Base-by-base conservation (phyloP, 257 asterid genomes). In the Solanum virginianum region DNA sequence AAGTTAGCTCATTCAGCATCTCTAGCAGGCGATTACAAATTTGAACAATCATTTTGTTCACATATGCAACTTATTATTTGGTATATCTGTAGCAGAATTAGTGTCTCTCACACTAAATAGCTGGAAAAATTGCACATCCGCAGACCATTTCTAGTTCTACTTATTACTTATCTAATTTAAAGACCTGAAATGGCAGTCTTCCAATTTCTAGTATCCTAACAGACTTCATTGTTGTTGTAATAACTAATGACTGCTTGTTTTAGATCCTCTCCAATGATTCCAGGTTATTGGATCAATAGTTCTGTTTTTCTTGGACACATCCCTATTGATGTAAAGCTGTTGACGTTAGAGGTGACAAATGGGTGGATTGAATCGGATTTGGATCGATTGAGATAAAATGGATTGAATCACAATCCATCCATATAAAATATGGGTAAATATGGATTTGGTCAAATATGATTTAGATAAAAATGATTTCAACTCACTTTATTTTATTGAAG, bases 1-100 rank as follows among this genome's bases (percentile, higher is more conserved):
- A 92, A 89, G 97, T 96, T 70, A 96, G 98, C 94, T 96, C 99
- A 80, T 94, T 95, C 93, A 96, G 99, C 92, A 94, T 96, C 80
- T 94, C 99, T 41, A 94, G 90, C 88, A 91, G 95, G 86, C 86
- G 93, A 41, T 83, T 93, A 90, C 87, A 88, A 87, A 59, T 88
- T 80, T 88, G 80, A 84, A 85, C 87, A 80, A 17, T 59, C 80
- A 60, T 22, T 81, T 72, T 85, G 86, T 86, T 86, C 82, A 74
- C 77, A 16, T 43, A 18, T 45, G 74, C 75, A 12, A 80, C 22
- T 60, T 65, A 53, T 60, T 57, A 53, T 32, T 18, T 16, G 57
- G 36, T 74, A 26, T 15, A 26, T 84, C 11, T 22, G 85, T 63
- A 68, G 57, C 54, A 47, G 72, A 70, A 81, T 81, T 80, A 41